Conservation (phyloP, 768 basidiomycete genomes). For the Mrakia frigida region DNA sequence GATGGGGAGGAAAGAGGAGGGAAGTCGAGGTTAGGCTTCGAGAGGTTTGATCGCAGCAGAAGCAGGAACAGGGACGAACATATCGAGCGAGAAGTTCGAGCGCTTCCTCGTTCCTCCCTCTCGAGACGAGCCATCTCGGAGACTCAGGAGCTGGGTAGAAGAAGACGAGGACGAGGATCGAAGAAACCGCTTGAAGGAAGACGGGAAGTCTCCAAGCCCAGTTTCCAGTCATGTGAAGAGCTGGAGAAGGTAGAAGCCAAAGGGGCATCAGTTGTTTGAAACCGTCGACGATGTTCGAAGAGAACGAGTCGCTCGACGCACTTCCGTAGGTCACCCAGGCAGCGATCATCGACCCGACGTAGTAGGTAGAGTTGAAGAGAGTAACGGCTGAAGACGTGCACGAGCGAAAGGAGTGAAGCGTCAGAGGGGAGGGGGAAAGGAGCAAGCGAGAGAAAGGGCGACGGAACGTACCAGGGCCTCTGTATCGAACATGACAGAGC, state of each 20-base stretch:
- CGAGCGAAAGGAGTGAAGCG: too few relatives aligned
- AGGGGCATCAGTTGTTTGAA: too few relatives aligned
- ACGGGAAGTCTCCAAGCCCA: neutral
- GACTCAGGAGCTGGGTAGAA: neutral
- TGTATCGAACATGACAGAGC: neutral
- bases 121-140: neutral
- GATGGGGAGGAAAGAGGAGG: neutral
- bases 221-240: neutral
- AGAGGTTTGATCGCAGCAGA: neutral
- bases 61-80: neutral
- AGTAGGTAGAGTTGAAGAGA: neutral
- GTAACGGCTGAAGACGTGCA: neutral
- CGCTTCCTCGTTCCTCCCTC: neutral
- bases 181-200: neutral
- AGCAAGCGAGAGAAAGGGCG: too few relatives aligned
- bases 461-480: neutral
- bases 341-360: neutral
- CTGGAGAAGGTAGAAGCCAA: neutral
- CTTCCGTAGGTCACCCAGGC: slow-evolving; percentile 3
- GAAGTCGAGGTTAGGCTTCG: too few relatives aligned
- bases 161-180: neutral
- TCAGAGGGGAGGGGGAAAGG: too few relatives aligned
- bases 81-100: neutral
- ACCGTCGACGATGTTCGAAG: neutral
- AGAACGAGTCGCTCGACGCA: neutral